These are phyloP conservation scores for Aspergillus niger DNA, from an alignment of 2,329 filamentous ascomycete genomes.

Conservation along the genomic window DNA sequence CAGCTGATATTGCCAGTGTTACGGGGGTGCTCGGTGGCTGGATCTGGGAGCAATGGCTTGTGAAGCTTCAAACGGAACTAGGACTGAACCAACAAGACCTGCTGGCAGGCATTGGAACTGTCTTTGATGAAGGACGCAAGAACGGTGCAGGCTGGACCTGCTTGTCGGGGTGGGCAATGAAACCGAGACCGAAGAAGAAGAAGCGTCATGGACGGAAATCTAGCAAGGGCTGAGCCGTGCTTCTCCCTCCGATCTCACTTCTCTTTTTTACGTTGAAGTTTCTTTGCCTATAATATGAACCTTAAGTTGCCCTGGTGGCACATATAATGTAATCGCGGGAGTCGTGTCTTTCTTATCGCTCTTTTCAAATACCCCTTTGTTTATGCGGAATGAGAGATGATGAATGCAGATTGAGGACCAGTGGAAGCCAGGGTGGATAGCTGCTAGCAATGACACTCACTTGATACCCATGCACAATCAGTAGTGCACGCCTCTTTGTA, in stretches of 20 bases:
- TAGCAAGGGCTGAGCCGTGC: slow-evolving; percentile 5
- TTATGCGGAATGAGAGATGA: not conserved
- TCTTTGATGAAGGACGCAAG: slow-evolving; percentile 63
- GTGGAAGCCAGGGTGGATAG: too few relatives aligned
- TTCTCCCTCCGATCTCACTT: not conserved
- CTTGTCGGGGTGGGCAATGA: slow-evolving; percentile 61
- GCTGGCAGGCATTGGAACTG: slow-evolving; percentile 58
- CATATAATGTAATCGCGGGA: not conserved
- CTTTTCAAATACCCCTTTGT: not conserved
- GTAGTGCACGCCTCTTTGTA: too few relatives aligned
- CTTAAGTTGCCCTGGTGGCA: slow-evolving; percentile 19
- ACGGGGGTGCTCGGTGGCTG: slow-evolving; percentile 82
- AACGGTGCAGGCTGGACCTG: slow-evolving; percentile 61
- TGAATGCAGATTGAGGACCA: not conserved
- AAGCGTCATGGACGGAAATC: not conserved
- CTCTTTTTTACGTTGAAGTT: slow-evolving; percentile 5
- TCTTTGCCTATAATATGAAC: slow-evolving; percentile 15
- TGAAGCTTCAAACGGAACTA: slow-evolving; percentile 85
- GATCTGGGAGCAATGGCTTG: slow-evolving; percentile 95
- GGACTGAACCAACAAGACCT: slow-evolving; percentile 62
- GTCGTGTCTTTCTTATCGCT: not conserved
- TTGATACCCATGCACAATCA: too few relatives aligned
- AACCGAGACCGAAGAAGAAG: slow-evolving; percentile 40
- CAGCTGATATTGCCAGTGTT: slow-evolving; percentile 70
- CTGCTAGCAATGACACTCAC: too few relatives aligned